Conservation (phyloP, 1,139 yeast genomes). For the Yamadazyma sp. region DNA sequence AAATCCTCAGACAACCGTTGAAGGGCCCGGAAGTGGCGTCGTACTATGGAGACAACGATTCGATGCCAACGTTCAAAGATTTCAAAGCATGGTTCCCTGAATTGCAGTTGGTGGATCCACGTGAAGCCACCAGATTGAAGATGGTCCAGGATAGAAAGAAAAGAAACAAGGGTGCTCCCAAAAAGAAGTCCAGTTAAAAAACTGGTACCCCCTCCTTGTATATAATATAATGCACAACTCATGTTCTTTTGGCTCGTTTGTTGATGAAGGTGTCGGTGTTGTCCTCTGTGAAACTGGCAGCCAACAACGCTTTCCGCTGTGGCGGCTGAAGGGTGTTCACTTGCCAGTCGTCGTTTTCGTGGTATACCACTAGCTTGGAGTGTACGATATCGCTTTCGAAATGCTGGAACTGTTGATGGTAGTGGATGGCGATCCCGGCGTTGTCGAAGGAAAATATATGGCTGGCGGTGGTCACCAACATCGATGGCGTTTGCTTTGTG, state of each 20-base stretch:
- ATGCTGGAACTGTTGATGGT: neutral
- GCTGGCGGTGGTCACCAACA: constrained; percentile 7
- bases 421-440: constrained; percentile 4
- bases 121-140: constrained; percentile 67
- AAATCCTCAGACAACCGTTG: constrained; percentile 68
- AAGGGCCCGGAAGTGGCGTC: constrained; percentile 71
- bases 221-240: neutral
- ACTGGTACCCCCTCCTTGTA: neutral
- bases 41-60: constrained; percentile 75
- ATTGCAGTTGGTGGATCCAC: constrained; percentile 65
- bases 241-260: constrained; percentile 9
- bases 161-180: constrained; percentile 93
- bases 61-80: constrained; percentile 62
- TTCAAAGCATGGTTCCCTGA: constrained; percentile 58
- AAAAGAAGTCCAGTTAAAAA: constrained; percentile 49
- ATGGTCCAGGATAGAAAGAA: constrained; percentile 71
- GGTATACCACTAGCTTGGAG: constrained; percentile 3
- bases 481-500: neutral
- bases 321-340: neutral
- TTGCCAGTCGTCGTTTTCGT: constrained; percentile 6
- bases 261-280: constrained; percentile 17
- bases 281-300: constrained; percentile 11
- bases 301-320: neutral
- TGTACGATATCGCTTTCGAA: neutral
- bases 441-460: constrained; percentile 10